Evolutionary conservation across 2,329 filamentous ascomycete species (phyloP), one percentile per base, ranked within the genome.

Genomic region (Ceratocystis lukuohia): DNA sequence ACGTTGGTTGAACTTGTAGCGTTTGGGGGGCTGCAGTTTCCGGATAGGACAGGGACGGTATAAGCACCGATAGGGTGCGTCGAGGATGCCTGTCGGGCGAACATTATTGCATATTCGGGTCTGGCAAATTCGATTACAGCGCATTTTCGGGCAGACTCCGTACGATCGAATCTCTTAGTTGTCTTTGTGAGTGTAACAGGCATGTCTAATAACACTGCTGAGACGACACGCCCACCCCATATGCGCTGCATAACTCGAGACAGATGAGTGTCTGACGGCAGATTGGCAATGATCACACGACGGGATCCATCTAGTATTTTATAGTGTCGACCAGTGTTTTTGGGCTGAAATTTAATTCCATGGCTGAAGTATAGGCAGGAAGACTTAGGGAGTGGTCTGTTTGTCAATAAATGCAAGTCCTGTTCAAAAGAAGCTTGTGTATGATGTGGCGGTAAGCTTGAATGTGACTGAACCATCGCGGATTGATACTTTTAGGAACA

Each of bases 201-300:
- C 8, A 53, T 33, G 25, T 56, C 41, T 8, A 64, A n/a, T 10
- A 68, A 30, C 3, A 28, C 20, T 37, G 63, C 63, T 1, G 59
- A 63, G 12, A 67, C 50, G n/a, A 68, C 59, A 45, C 66, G 64
- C n/a, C 66, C 66, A 28, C 66, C 66, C 66, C 63, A 68, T 22
- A 68, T 48, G n/a, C 62, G 56, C 4, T 53, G 22, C 30, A 68
- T 64, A 25, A 68, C 8, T 2, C 57, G 48, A 3, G 66, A 68
- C 17, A 65, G 57, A 37, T 64, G 62, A 15, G 63, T 41, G 6
- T 46, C 30, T 4, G 48, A 10, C 1, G 74, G 73, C 0, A 75
- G 66, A 2, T 72, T 71, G 10, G 61, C 41, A 0, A 75, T 41
- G 0, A 74, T 6, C 0, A 75, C 68, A 0, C 72, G 70, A 0